Conservation (phyloP, 1,139 yeast genomes). For the Arxiozyma slooffiae region DNA sequence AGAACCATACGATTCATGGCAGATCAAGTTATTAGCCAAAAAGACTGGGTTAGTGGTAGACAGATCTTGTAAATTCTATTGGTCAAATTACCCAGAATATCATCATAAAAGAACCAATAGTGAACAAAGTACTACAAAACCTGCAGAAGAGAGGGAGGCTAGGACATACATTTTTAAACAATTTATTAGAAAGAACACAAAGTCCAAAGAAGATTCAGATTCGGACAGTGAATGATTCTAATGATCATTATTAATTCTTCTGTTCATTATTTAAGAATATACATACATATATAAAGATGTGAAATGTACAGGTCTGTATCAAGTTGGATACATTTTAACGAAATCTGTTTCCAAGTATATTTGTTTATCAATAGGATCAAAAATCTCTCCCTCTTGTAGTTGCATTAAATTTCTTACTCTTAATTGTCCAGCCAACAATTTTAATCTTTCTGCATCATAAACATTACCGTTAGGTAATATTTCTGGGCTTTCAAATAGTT, state of each 20-base stretch:
- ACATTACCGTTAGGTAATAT: slow-evolving; percentile 76
- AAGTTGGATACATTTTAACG: slow-evolving; percentile 67
- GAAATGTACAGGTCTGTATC: slow-evolving; percentile 12
- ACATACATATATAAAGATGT: slow-evolving; percentile 2
- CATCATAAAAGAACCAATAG: slow-evolving; percentile 74
- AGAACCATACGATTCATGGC: slow-evolving; percentile 86
- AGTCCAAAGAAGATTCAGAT: slow-evolving; percentile 11
- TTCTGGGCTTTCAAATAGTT: slow-evolving; percentile 66
- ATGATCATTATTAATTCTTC: not conserved
- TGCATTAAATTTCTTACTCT: slow-evolving; percentile 20
- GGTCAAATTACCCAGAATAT: slow-evolving; percentile 66
- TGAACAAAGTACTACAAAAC: slow-evolving; percentile 69
- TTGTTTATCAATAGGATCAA: slow-evolving; percentile 65
- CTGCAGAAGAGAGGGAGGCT: slow-evolving; percentile 65
- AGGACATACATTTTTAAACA: slow-evolving; percentile 61
- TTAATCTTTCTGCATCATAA: slow-evolving; percentile 55
- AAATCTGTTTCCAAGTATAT: slow-evolving; percentile 45
- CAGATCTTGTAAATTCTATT: slow-evolving; percentile 60
- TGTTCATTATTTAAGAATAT: not conserved
- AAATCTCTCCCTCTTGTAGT: slow-evolving; percentile 35
- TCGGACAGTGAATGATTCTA: slow-evolving; percentile 1
- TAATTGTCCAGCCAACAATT: slow-evolving; percentile 33
- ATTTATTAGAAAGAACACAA: slow-evolving; percentile 23
- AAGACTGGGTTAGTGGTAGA: slow-evolving; percentile 45
- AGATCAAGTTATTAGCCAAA: slow-evolving; percentile 55